Evolutionary conservation across 208 protist species (phyloP), one percentile per base, ranked within the genome.

Genomic region (Crithidia acanthocephali): DNA sequence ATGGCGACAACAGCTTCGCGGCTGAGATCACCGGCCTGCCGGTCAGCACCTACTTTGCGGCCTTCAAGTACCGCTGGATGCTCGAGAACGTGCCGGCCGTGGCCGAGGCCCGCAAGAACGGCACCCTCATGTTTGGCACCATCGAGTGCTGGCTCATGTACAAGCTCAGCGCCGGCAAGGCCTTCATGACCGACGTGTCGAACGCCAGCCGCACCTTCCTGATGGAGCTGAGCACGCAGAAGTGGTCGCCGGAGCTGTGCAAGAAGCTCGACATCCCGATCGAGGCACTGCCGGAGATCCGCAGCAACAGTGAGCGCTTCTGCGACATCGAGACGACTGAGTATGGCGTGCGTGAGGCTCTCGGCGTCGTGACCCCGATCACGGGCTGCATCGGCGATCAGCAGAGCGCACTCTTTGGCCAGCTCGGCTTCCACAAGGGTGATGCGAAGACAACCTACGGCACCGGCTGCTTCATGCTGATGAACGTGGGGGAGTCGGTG

Each of bases 121-220:
- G 85, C 15, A 79, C 52, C 9, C 90, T 89, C 9, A 66, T 97
- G 37, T 95, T 99, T 68, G 98, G 98, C 48, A 99, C 98, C 10
- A 83, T 99, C 23, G 99, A 99, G 69, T 81, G 87, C 16, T 99
- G 98, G 98, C 82, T 99, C n/a, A 84, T 99, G 52, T 99, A 88
- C 84, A 95, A 92, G 56, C 63, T 98, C 9, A 99, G 95, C 50
- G 84, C 83, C 27, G 88, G 90, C 20, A 80, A 72, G 47, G 68
- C 80, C 2, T 97, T 99, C 83, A 61, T 87, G 4, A 99, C 98
- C 11, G 98, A 99, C 82, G 97, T 99, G 0, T 98, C 95, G 20
- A 99, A 99, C 79, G 98, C 98, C 3, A 93, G 86, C 56, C 84
- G 99, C 33, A 99, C 98, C 18, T 98, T 99, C 80, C 80, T 99